Evolutionary conservation across 1,284 basidiomycete genomes (phyloP), one percentile per base, ranked within the genome.

Genomic region (Cutaneotrichosporon sp.): DNA sequence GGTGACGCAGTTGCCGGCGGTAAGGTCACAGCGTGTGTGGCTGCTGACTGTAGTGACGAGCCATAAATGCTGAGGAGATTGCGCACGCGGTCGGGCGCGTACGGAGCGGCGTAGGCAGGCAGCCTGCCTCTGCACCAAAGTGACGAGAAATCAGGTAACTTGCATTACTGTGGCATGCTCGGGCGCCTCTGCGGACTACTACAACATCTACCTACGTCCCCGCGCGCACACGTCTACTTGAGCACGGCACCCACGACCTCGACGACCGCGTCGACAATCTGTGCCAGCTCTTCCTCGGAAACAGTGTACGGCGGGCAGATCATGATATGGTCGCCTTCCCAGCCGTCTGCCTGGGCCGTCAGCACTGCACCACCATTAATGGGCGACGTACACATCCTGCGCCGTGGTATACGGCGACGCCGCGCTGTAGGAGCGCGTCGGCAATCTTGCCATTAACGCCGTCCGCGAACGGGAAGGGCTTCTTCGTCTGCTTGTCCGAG

Each of bases 271-370:
- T 44, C 38, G 41, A 60, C 54, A 17, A 55, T 14, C 41, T 37
- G 38, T 9, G 47, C 45, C 3, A 71, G 44, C 60, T 72, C 65
- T 3, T 55, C 58, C 17, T 57, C 57, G 21, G 63, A 57, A 33
- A 72, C 63, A 5, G 60, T 70, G 49, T 63, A 64, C 10, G 69
- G 68, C 8, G 69, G 69, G 30, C 64, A 62, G 42, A 72, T 52
- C 46, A 72, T 56, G 49, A 72, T 59, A 43, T 70, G 68, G 46
- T 72, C 69, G 4, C 69, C 69, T 0, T 52, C 48, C 34, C 63
- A 51, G 8, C 69, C 68, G 47, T 71, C 69, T 20, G 61, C 65
- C 26, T 55, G 39, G 9, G n/a, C n/a, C 10, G 41, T 50, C 41
- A 50, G 41, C 35, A 9, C 12, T 15, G 9, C 8, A 8, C 20